These are phyloP conservation scores for Annona cherimola DNA, from an alignment of 164 flowering plant species.

Conservation along the genomic window DNA sequence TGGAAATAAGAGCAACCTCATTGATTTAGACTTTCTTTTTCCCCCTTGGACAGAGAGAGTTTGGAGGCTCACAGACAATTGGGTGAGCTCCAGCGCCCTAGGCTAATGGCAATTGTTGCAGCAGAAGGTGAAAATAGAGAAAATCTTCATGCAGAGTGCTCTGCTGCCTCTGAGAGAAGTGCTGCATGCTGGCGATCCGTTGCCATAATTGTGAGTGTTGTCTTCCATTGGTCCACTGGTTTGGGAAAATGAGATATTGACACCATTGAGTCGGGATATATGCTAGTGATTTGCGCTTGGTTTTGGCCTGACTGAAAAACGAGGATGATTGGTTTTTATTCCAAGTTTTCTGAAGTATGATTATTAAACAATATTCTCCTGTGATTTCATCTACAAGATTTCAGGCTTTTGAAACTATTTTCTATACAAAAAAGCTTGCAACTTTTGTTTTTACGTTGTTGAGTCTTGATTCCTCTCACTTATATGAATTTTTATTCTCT, in stretches of 20 bases:
- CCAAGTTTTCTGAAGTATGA: background rate
- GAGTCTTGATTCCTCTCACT: background rate
- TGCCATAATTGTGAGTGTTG: conserved; percentile 50
- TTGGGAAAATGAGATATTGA: background rate
- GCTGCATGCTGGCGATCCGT: conserved; percentile 45
- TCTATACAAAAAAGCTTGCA: background rate
- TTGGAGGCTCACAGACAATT: conserved; percentile 51
- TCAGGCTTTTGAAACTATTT: background rate
- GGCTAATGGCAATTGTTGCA: conserved; percentile 23
- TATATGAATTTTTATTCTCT: background rate
- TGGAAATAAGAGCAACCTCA: background rate
- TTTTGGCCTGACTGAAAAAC: background rate
- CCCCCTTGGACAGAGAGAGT: conserved; percentile 39
- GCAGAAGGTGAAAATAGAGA: conserved; percentile 18
- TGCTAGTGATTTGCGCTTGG: background rate
- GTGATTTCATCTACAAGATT: background rate
- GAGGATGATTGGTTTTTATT: background rate
- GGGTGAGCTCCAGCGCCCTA: conserved; percentile 18
- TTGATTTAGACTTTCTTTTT: background rate
- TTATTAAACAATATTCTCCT: background rate
- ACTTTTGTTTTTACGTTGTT: background rate
- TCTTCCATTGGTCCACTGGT: background rate
- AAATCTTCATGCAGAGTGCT: conserved; percentile 26
- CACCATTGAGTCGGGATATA: background rate
- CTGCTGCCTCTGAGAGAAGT: conserved; percentile 33